Percentiles rank a stretch among this genome's conserved stretches.
Conservation (phyloP, 1,284 basidiomycete species). For the Leccinum solheimii region DNA sequence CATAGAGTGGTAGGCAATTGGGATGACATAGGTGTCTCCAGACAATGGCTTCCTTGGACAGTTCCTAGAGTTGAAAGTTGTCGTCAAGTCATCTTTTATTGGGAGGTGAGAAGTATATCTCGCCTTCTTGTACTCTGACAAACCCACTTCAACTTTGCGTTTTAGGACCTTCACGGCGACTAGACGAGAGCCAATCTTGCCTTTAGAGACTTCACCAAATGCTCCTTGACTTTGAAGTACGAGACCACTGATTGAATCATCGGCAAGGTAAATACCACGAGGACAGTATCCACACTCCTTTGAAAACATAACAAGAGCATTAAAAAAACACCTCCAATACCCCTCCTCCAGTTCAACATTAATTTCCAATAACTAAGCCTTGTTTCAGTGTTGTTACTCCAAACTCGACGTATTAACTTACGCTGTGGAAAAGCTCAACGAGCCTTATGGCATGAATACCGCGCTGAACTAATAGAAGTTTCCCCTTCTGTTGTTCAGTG, state of each 20-base stretch:
- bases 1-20: slow-evolving; percentile 31
- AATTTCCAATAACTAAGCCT: slow-evolving; percentile 26
- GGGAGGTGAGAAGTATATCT: neutral
- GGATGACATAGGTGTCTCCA: slow-evolving; percentile 31
- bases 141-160: neutral
- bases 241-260: slow-evolving; percentile 8
- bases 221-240: slow-evolving; percentile 11
- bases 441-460: slow-evolving; percentile 6
- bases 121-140: slow-evolving; percentile 22
- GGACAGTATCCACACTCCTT: slow-evolving; percentile 22
- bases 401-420: slow-evolving; percentile 9
- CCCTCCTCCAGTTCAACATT: slow-evolving; percentile 15
- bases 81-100: neutral
- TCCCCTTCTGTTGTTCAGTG: slow-evolving; percentile 6
- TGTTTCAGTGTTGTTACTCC: slow-evolving; percentile 6
- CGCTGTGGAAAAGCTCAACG: slow-evolving; percentile 24
- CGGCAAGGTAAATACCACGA: slow-evolving; percentile 13
- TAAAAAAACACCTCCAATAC: slow-evolving; percentile 19
- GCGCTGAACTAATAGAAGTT: neutral
- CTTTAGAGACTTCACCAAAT: slow-evolving; percentile 25
- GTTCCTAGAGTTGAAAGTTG: slow-evolving; percentile 11
- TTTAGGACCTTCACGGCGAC: slow-evolving; percentile 30
- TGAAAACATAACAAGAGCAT: slow-evolving; percentile 18
- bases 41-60: slow-evolving; percentile 27
- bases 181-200: slow-evolving; percentile 14